Evolutionary conservation across 1,284 basidiomycete species (phyloP).

Genomic region (Austropuccinia psidii): DNA sequence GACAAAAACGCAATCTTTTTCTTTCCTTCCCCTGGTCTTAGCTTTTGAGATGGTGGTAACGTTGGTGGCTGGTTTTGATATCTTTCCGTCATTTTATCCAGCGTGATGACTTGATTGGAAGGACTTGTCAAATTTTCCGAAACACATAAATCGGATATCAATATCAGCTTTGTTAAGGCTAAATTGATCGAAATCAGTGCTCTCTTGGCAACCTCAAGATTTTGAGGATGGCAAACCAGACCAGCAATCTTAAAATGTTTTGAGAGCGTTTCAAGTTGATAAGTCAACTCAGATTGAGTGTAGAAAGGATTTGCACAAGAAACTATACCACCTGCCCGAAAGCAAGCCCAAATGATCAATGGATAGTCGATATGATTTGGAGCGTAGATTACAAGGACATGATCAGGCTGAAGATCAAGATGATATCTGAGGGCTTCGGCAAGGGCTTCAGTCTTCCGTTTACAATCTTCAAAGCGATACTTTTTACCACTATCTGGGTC

Average conservation of each 20-base stretch:
- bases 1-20: slow-evolving; percentile 64
- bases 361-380: slow-evolving; percentile 55
- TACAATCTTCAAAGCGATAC: background rate
- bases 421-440: background rate
- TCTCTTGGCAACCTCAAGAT: slow-evolving; percentile 53
- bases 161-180: slow-evolving; percentile 54
- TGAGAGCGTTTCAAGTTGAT: slow-evolving; percentile 41
- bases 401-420: background rate
- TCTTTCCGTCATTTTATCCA: slow-evolving; percentile 53
- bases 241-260: slow-evolving; percentile 55
- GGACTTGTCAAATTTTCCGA: slow-evolving; percentile 39
- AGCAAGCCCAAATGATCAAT: slow-evolving; percentile 63
- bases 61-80: slow-evolving; percentile 52
- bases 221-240: slow-evolving; percentile 57
- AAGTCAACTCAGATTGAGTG: slow-evolving; percentile 57
- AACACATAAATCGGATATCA: slow-evolving; percentile 50
- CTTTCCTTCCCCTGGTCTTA: slow-evolving; percentile 60
- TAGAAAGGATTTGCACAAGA: slow-evolving; percentile 68
- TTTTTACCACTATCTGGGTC: background rate
- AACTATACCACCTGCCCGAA: slow-evolving; percentile 63
- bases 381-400: background rate
- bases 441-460: background rate
- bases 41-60: slow-evolving; percentile 53
- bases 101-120: slow-evolving; percentile 44
- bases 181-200: slow-evolving; percentile 56